Percentiles rank a stretch among this genome's conserved stretches.
These are phyloP conservation scores for Tylopilus sp. DNA, from an alignment of 1,284 basidiomycete species.

Conservation along the genomic window DNA sequence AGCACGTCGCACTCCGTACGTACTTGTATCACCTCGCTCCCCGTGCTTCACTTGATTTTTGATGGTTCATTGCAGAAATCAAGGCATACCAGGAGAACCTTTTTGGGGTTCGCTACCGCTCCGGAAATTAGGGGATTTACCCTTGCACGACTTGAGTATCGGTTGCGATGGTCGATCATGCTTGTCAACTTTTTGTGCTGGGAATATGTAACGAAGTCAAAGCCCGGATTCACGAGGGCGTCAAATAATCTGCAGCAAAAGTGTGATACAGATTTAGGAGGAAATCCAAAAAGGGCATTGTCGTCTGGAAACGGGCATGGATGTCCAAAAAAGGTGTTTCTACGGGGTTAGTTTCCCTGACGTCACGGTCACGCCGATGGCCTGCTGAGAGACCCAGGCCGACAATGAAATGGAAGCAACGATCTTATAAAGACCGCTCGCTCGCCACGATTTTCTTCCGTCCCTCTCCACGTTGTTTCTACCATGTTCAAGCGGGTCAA, in stretches of 20 bases:
- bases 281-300: not conserved
- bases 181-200: not conserved
- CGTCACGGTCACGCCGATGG: constrained; percentile 20
- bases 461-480: not conserved
- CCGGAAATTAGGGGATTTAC: not conserved
- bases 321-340: constrained; percentile 9
- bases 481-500: constrained; percentile 8
- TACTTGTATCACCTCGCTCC: too few relatives aligned
- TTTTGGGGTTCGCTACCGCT: constrained; percentile 43
- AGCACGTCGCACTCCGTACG: constrained; percentile 42
- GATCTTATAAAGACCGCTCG: constrained; percentile 16
- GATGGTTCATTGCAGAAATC: constrained; percentile 55
- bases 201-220: not conserved
- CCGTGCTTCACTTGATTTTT: too few relatives aligned
- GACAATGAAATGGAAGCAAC: constrained; percentile 15
- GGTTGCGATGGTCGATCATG: not conserved
- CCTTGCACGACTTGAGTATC: not conserved
- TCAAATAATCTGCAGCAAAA: too few relatives aligned
- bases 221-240: too few relatives aligned
- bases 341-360: constrained; percentile 11
- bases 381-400: not conserved
- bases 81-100: constrained; percentile 56
- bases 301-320: not conserved
- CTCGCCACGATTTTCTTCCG: constrained; percentile 1
- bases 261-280: not conserved